phyloP scores from a whole-genome alignment of 768 basidiomycete genomes.

The Xerocomellus chrysenteron region DNA sequence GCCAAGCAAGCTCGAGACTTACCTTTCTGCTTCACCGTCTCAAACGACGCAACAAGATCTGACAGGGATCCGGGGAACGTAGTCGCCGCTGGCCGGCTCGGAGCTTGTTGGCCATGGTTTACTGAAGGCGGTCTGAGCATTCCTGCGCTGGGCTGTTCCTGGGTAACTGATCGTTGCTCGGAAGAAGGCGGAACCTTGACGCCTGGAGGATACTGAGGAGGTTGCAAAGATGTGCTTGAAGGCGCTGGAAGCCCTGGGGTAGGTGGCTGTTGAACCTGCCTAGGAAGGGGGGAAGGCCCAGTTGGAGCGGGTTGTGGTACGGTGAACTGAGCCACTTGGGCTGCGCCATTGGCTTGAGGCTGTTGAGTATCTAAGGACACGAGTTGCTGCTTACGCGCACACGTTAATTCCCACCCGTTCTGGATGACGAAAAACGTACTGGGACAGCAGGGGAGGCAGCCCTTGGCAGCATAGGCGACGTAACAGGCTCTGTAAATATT shows the following conservation, averaged over 20 bases:
- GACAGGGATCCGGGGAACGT: conserved; percentile 84
- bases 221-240: conserved; percentile 26
- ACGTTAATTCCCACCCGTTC: conserved; percentile 18
- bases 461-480: conserved; percentile 44
- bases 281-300: conserved; percentile 48
- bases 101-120: conserved; percentile 43
- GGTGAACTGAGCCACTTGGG: conserved; percentile 24
- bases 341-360: conserved; percentile 36
- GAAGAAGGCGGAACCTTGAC: conserved; percentile 51
- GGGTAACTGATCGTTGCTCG: conserved; percentile 39
- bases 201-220: conserved; percentile 66
- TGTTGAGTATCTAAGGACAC: conserved; percentile 39
- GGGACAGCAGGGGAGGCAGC: conserved; percentile 42
- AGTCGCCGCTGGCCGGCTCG: conserved; percentile 41
- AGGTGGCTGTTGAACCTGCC: conserved; percentile 45
- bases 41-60: conserved; percentile 92
- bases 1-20: conserved; percentile 15
- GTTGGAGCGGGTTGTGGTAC: conserved; percentile 35
- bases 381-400: conserved; percentile 35
- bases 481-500: conserved; percentile 39
- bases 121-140: conserved; percentile 55
- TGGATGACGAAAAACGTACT: conserved; percentile 34
- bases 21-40: conserved; percentile 97
- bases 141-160: conserved; percentile 37
- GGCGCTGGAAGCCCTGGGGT: conserved; percentile 24